phyloP scores from a whole-genome alignment of 1,139 yeast genomes.

The Eremothecium cymbalariae region DNA sequence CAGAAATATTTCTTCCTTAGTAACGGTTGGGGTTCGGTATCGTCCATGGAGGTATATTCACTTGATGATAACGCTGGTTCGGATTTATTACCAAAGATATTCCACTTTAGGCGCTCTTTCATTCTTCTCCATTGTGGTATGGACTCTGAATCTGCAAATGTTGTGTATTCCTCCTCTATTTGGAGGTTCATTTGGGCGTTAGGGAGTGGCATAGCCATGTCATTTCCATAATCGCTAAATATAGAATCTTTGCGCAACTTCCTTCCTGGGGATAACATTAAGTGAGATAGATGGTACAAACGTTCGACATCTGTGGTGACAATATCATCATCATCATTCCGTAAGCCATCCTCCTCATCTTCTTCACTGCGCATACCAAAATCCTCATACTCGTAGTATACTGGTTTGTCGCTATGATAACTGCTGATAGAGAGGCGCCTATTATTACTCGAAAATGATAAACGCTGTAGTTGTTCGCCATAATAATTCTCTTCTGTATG shows the following conservation, averaged over 20 bases:
- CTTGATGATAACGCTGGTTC: constrained; percentile 1
- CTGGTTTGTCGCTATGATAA: constrained; percentile 21
- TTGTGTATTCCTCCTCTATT: constrained; percentile 4
- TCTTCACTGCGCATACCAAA: constrained; percentile 9
- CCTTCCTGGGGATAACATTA: constrained; percentile 2
- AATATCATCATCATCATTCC: constrained; percentile 7
- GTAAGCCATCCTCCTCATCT: constrained; percentile 6
- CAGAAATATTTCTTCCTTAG: constrained; percentile 18
- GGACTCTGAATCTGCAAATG: constrained; percentile 6
- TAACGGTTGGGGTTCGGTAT: constrained; percentile 15
- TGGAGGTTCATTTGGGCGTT: constrained; percentile 1
- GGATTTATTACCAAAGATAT: constrained; percentile 12
- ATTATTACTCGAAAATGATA: constrained; percentile 1
- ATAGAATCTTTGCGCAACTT: constrained; percentile 10
- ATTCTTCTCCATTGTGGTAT: constrained; percentile 13
- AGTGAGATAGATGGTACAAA: constrained; percentile 7
- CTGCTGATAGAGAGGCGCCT: constrained; percentile 23
- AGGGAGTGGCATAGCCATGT: constrained; percentile 10
- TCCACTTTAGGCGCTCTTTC: constrained; percentile 18
- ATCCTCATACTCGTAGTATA: constrained; percentile 24
- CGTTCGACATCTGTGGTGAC: constrained; percentile 9
- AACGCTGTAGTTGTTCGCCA: no score
- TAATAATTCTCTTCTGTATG: no score
- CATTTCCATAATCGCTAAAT: constrained; percentile 11
- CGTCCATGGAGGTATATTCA: constrained; percentile 9